Evolutionary conservation across 257 asterid genomes (phyloP).

Genomic region (Fraxinus cuspidata): DNA sequence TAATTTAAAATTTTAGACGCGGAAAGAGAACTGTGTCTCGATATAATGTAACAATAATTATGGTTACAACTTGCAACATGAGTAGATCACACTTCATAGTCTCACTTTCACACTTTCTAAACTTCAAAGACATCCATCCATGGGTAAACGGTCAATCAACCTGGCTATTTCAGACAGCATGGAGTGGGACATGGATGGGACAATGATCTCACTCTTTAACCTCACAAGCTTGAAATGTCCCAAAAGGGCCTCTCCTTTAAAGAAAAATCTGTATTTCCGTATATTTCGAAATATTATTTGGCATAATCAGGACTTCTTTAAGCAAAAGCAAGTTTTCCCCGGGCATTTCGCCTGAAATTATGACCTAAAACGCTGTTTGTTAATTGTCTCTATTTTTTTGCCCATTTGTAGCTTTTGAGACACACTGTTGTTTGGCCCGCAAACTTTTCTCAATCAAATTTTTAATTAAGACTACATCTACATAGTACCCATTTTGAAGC

Average conservation of each 20-base stretch:
- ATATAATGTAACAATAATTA: too few relatives aligned
- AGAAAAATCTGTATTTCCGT: not conserved
- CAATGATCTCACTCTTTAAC: too few relatives aligned
- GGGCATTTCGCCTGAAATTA: conserved; percentile 41
- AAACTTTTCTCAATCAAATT: not conserved
- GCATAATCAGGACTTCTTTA: not conserved
- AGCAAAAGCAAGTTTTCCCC: conserved; percentile 15
- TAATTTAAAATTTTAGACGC: too few relatives aligned
- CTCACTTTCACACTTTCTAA: too few relatives aligned
- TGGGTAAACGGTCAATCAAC: too few relatives aligned
- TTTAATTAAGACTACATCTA: not conserved
- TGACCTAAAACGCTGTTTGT: conserved; percentile 14
- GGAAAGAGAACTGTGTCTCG: too few relatives aligned
- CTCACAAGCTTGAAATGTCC: too few relatives aligned
- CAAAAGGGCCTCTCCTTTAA: not conserved
- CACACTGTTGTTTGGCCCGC: not conserved
- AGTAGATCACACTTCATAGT: too few relatives aligned
- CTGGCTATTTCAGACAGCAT: conserved; percentile 34
- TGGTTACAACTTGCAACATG: too few relatives aligned
- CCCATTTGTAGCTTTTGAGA: not conserved
- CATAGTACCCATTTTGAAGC: not conserved
- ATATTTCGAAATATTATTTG: not conserved
- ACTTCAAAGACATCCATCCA: too few relatives aligned
- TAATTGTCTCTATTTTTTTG: not conserved
- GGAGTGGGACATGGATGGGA: too few relatives aligned